Evolutionary conservation across 495 filamentous ascomycete genomes (phyloP), one percentile per base, ranked within the genome.

Genomic region (Trichoderma gamsii): DNA sequence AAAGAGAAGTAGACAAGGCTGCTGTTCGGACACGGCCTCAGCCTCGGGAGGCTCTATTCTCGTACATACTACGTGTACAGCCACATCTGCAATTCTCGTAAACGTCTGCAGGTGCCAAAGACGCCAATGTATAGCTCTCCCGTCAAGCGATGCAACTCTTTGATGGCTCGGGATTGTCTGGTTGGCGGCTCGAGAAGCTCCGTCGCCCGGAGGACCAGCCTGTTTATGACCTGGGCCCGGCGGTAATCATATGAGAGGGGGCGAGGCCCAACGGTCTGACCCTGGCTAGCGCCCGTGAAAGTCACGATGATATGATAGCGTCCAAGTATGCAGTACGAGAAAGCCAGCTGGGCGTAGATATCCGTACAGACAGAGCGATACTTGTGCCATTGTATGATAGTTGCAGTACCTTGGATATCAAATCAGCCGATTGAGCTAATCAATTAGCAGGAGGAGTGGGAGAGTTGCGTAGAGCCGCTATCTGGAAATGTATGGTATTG

Each of bases 151-250:
- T 61, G 27, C 56, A 32, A 61, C 23, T 11, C 56, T 32, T 25
- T 61, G 56, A 32, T 61, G 23, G 23, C 13, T 16, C 23, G 32
- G 23, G 8, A 32, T 32, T 32, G 11, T 61, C 27, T 61, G 56
- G 56, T 61, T 61, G 56, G 56, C 56, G 56, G 56, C 56, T 29
- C 56, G 16, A 13, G 56, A 61, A 29, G 56, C 56, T 61, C 56
- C 56, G 56, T 61, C 8, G 23, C 3, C 56, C 56, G 56, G 23
- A 61, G 56, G 56, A 61, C 56, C 56, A 32, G 23, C 11, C 56
- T 61, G 9, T 11, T 61, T 32, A 61, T 32, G 56, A 61, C 56
- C 25, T 61, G 27, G 56, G 27, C 56, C 9, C 56, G 23, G 56
- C 56, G 56, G 23, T 38, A 38, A 9, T 52, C 7, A 52, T 61